A percentile compares a stretch with the other conserved stretches of the same genome.
These are phyloP conservation scores for Ascochyta lentis DNA, from an alignment of 2,329 filamentous ascomycete genomes.

Conservation along the genomic window DNA sequence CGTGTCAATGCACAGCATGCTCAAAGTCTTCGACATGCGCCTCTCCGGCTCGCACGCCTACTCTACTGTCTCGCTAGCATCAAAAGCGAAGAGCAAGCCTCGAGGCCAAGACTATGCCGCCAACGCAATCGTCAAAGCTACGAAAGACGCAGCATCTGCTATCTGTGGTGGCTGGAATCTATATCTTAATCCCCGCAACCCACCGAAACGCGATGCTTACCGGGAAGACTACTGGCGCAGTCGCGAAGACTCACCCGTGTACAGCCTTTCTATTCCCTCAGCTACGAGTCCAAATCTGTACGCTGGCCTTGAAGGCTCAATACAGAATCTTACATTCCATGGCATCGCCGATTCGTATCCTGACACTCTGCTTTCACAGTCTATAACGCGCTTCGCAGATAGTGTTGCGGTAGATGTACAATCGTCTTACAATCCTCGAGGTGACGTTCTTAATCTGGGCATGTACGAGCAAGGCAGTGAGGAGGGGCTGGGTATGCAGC, in stretches of 20 bases:
- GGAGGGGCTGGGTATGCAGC: constrained; percentile 46
- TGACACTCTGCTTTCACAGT: constrained; percentile 48
- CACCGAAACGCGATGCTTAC: constrained; percentile 22
- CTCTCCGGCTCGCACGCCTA: constrained; percentile 54
- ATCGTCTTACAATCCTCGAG: constrained; percentile 40
- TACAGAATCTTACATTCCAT: constrained; percentile 54
- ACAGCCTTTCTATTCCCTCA: constrained; percentile 56
- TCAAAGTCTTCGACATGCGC: constrained; percentile 69
- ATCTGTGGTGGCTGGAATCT: constrained; percentile 53
- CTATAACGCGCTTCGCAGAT: neutral
- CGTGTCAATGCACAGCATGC: constrained; percentile 61
- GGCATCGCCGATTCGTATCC: constrained; percentile 52
- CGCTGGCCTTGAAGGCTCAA: constrained; percentile 55
- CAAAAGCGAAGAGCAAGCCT: constrained; percentile 7
- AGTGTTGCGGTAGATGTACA: constrained; percentile 31
- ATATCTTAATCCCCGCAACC: constrained; percentile 51
- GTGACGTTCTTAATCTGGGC: constrained; percentile 49
- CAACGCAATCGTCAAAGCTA: constrained; percentile 22
- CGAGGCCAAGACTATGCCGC: constrained; percentile 19
- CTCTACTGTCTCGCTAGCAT: constrained; percentile 34
- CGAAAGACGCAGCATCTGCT: neutral
- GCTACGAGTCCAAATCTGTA: constrained; percentile 54
- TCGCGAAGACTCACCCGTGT: constrained; percentile 52
- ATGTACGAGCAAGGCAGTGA: constrained; percentile 55
- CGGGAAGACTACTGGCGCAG: constrained; percentile 26